phyloP scores from a whole-genome alignment of 2,329 filamentous ascomycete genomes.

The Penicillium crustosum region DNA sequence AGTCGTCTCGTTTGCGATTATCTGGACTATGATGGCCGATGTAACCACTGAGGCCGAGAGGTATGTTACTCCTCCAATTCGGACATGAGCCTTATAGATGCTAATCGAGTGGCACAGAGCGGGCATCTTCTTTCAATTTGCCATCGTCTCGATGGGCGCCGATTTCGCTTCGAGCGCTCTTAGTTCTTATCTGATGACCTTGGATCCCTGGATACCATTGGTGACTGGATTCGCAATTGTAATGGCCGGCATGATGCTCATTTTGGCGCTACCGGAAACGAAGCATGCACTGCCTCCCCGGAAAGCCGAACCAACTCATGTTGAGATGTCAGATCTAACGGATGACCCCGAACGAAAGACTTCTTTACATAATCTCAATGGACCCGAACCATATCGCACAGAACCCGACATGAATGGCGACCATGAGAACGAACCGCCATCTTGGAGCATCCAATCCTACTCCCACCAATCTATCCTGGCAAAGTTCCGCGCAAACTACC shows the following conservation, averaged over 20 bases:
- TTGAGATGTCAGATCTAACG: constrained; percentile 35
- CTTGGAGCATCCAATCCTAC: constrained; percentile 18
- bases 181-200: constrained; percentile 43
- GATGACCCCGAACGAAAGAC: constrained; percentile 19
- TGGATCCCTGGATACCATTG: constrained; percentile 44
- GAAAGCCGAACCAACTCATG: constrained; percentile 12
- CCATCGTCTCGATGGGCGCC: constrained; percentile 41
- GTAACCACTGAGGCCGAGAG: constrained; percentile 50
- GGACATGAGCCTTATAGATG: constrained; percentile 17
- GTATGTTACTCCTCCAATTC: constrained; percentile 17
- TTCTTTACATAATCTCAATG: constrained; percentile 5
- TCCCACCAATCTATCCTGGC: constrained; percentile 16
- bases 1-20: constrained; percentile 49
- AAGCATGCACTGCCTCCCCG: constrained; percentile 31
- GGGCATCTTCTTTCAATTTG: constrained; percentile 43
- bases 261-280: constrained; percentile 42
- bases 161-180: constrained; percentile 42
- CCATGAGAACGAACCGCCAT: constrained; percentile 14
- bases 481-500: constrained; percentile 21
- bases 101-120: constrained; percentile 29
- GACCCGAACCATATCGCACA: constrained; percentile 15
- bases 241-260: constrained; percentile 34
- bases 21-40: constrained; percentile 54
- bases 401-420: constrained; percentile 20
- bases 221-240: constrained; percentile 37